phyloP scores from a whole-genome alignment of 225 moss, liverwort and hornwort species.

The Marchantia polymorpha region DNA sequence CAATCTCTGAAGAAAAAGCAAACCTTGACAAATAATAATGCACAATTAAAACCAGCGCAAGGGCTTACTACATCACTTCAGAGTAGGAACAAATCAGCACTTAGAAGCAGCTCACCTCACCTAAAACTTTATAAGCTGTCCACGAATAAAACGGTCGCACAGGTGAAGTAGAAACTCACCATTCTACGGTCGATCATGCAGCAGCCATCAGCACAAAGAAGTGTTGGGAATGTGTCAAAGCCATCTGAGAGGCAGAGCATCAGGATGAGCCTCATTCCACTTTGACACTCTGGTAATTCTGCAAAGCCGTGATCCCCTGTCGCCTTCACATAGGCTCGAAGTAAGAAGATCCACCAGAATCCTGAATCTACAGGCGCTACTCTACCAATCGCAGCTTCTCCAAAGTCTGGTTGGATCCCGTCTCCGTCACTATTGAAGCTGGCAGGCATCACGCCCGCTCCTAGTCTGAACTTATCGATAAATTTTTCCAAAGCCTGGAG shows the following conservation, averaged over 20 bases:
- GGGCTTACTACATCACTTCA: too few relatives aligned
- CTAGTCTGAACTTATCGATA: slow-evolving; percentile 81
- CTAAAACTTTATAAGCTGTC: too few relatives aligned
- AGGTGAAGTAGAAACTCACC: slow-evolving; percentile 32
- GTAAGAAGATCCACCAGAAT: slow-evolving; percentile 92
- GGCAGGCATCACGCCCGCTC: slow-evolving; percentile 91
- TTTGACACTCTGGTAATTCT: slow-evolving; percentile 72
- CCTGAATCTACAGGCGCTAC: slow-evolving; percentile 95
- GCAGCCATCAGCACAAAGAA: slow-evolving; percentile 85
- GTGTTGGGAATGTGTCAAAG: slow-evolving; percentile 84
- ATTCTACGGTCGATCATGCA: slow-evolving; percentile 93
- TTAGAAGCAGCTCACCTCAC: too few relatives aligned
- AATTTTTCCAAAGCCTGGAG: slow-evolving; percentile 82
- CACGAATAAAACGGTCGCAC: too few relatives aligned
- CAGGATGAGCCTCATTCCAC: slow-evolving; percentile 75
- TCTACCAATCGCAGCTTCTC: slow-evolving; percentile 87
- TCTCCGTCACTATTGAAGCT: slow-evolving; percentile 88
- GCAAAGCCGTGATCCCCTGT: slow-evolving; percentile 80
- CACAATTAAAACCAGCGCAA: too few relatives aligned
- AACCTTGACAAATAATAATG: neutral
- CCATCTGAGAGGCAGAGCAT: slow-evolving; percentile 81
- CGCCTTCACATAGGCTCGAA: slow-evolving; percentile 82
- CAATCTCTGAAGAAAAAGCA: neutral
- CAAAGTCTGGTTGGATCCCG: slow-evolving; percentile 92
- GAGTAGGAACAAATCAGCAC: too few relatives aligned